These are phyloP conservation scores for Paraphoma sp. DNA, from an alignment of 2,329 filamentous ascomycete genomes.

Conservation along the genomic window DNA sequence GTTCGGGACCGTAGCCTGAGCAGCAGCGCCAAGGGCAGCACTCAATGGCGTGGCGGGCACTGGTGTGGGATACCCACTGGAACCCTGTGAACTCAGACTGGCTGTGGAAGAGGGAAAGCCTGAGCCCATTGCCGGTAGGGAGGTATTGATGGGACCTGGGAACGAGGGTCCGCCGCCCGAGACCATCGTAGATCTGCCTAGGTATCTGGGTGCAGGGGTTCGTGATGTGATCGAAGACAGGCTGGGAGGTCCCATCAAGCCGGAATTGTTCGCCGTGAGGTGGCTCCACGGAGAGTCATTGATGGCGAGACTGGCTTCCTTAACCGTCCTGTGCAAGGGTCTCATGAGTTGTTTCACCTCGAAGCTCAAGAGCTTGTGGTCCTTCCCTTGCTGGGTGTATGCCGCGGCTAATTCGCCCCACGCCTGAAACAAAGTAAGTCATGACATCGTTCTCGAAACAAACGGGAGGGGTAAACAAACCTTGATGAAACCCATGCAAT, in stretches of 20 bases:
- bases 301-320: slow-evolving; percentile 79
- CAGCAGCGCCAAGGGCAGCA: slow-evolving; percentile 85
- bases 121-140: slow-evolving; percentile 38
- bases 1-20: slow-evolving; percentile 86
- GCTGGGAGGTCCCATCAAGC: slow-evolving; percentile 37
- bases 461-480: slow-evolving; percentile 40
- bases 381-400: slow-evolving; percentile 42
- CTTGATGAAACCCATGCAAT: slow-evolving; percentile 77
- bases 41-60: slow-evolving; percentile 88
- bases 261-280: slow-evolving; percentile 50
- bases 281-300: slow-evolving; percentile 69
- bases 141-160: slow-evolving; percentile 47
- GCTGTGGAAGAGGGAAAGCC: slow-evolving; percentile 33
- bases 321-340: slow-evolving; percentile 81
- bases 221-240: slow-evolving; percentile 45
- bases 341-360: slow-evolving; percentile 78
- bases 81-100: slow-evolving; percentile 36
- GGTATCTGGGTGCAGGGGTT: slow-evolving; percentile 40
- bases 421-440: slow-evolving; percentile 55
- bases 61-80: slow-evolving; percentile 58
- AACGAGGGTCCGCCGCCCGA: slow-evolving; percentile 34
- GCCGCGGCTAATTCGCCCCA: slow-evolving; percentile 69
- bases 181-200: slow-evolving; percentile 33
- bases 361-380: slow-evolving; percentile 59
- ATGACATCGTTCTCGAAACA: slow-evolving; percentile 15